phyloP scores from a whole-genome alignment of 2,329 filamentous ascomycete genomes.

The Leptographium galeiforme region DNA sequence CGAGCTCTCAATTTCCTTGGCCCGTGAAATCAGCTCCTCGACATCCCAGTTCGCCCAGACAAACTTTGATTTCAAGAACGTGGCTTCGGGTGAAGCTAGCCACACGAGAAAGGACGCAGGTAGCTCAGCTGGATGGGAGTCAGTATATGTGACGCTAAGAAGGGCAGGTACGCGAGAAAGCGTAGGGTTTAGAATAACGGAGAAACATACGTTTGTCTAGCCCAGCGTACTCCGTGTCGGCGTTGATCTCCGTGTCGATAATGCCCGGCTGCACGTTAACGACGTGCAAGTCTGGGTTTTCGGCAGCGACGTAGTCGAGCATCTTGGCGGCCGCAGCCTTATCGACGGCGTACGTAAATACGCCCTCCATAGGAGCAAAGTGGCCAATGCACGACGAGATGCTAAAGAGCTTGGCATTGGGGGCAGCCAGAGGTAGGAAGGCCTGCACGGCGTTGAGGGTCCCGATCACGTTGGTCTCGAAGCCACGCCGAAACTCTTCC shows the following conservation, averaged over 20 bases:
- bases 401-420: conserved; percentile 12
- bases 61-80: conserved; percentile 9
- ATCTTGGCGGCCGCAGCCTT: conserved; percentile 24
- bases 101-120: conserved; percentile 10
- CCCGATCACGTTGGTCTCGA: conserved; percentile 15
- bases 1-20: not conserved
- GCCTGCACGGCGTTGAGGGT: conserved; percentile 11
- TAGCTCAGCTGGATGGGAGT: conserved; percentile 3
- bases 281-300: conserved; percentile 23
- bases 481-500: not conserved
- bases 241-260: conserved; percentile 21
- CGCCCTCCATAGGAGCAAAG: conserved; percentile 3
- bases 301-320: conserved; percentile 20
- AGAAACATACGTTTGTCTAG: conserved; percentile 1
- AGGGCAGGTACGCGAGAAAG: too few species aligned
- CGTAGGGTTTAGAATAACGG: not conserved
- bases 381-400: conserved; percentile 12
- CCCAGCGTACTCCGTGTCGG: not conserved
- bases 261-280: conserved; percentile 27
- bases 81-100: conserved; percentile 10
- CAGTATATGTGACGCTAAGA: not conserved
- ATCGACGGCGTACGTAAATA: conserved; percentile 17
- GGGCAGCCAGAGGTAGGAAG: not conserved
- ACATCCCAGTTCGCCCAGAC: conserved; percentile 11
- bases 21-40: conserved; percentile 4